These are phyloP conservation scores for Aegilops speltoides DNA, from an alignment of 176 grass and related monocot species.

Conservation along the genomic window DNA sequence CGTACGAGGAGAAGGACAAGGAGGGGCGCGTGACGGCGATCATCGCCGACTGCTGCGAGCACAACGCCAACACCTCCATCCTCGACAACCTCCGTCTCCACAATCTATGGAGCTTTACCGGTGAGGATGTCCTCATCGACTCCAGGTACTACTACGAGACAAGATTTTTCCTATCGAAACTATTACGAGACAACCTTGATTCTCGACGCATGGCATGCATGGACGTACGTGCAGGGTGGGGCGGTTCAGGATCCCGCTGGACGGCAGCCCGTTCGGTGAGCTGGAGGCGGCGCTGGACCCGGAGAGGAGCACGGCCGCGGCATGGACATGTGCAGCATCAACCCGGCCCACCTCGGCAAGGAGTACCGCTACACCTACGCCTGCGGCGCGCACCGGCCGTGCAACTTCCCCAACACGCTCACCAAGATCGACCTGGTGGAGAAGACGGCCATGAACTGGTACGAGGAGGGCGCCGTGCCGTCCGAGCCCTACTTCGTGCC, in stretches of 20 bases:
- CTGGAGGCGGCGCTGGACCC: slow-evolving; percentile 71
- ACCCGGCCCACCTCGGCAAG: slow-evolving; percentile 74
- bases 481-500: slow-evolving; percentile 93
- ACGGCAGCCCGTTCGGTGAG: slow-evolving; percentile 76
- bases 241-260: slow-evolving; percentile 86
- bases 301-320: slow-evolving; percentile 81
- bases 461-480: slow-evolving; percentile 85
- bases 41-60: slow-evolving; percentile 94
- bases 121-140: slow-evolving; percentile 77
- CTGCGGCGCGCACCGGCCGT: slow-evolving; percentile 81
- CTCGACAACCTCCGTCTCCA: slow-evolving; percentile 86
- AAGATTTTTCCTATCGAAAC: no score
- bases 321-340: slow-evolving; percentile 99
- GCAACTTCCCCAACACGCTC: slow-evolving; percentile 99
- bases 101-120: slow-evolving; percentile 55
- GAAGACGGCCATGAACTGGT: slow-evolving; percentile 87
- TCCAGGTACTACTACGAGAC: slow-evolving; percentile 44
- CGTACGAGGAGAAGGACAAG: slow-evolving; percentile 81
- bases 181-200: no score
- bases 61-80: slow-evolving; percentile 80
- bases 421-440: slow-evolving; percentile 88
- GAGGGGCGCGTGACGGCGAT: slow-evolving; percentile 76
- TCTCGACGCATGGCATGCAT: no score
- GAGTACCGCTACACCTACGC: slow-evolving; percentile 87
- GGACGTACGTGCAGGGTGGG: slow-evolving; percentile 46